Percentiles rank a stretch among this genome's conserved stretches.
Conservation (phyloP, 106 monocot genomes). For the Acorus calamus region DNA sequence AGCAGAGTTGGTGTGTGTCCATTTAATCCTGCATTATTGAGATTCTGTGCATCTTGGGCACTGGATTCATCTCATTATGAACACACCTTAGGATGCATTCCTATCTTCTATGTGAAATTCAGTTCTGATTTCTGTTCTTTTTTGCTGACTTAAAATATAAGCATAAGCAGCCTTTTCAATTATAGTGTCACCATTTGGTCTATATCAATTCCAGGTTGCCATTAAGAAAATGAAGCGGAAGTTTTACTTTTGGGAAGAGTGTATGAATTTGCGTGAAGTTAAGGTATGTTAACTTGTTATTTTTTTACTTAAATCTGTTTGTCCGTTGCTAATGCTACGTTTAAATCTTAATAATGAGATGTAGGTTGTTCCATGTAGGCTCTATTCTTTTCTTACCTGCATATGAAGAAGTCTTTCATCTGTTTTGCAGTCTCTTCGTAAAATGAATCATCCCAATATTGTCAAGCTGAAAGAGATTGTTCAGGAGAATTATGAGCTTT, state of each 20-base stretch:
- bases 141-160: no score
- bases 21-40: no score
- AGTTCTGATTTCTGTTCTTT: no score
- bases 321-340: no score
- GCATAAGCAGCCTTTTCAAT: neutral
- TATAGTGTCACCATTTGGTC: slow-evolving; percentile 2
- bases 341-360: no score
- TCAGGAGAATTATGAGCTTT: slow-evolving; percentile 56
- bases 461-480: slow-evolving; percentile 70
- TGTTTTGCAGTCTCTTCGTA: slow-evolving; percentile 49
- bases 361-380: neutral
- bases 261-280: slow-evolving; percentile 69
- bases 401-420: neutral
- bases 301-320: neutral
- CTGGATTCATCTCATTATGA: no score
- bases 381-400: slow-evolving; percentile 2
- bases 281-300: slow-evolving; percentile 30
- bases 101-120: no score
- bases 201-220: slow-evolving; percentile 53
- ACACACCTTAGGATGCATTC: no score
- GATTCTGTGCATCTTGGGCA: no score
- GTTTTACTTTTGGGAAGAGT: slow-evolving; percentile 66
- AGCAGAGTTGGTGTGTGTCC: no score
- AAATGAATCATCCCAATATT: slow-evolving; percentile 62
- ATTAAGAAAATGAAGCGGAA: slow-evolving; percentile 90